Base-by-base conservation (phyloP, 2,329 filamentous ascomycete genomes). In the Ascochyta pisi region DNA sequence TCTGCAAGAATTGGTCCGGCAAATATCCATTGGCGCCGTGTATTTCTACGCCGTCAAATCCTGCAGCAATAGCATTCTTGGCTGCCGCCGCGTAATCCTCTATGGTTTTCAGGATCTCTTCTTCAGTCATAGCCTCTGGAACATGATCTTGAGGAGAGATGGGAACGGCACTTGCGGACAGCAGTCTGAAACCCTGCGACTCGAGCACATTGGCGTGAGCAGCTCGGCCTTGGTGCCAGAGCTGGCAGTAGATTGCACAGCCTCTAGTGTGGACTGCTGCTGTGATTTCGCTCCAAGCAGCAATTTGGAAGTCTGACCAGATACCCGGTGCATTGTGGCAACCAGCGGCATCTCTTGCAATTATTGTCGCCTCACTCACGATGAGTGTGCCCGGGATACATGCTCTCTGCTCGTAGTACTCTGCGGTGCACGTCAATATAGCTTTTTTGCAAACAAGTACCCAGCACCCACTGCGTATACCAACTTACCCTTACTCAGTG, bases 21-120 rank as follows among this genome's bases (percentile, higher is more conserved):
- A 92, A 78, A 66, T 91, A 91, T 3, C 88, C 87, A 61, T 89
- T 87, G 1, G 86, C 85, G 29, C 73, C 78, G 55, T 80, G 77
- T 23, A 81, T 73, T 54, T 80, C 88, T 22, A 90, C 80, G 0
- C 84, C 84, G 63, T 90, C 87, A 59, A 86, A 83, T 0, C 83
- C 83, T 1, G 82, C 83, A 39, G 73, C 68, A 5, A 80, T 71
- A 0, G 79, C 77, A 37, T 76, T 77, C 62, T 75, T 75, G 0
- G 82, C 79, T 4, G 76, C 77, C 0, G 54, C 42, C 5, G 72
- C 75, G 55, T 74, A 79, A 6, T 75, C 73, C 7, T 55, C 19
- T 23, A 78, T 66, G 13, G 66, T 67, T 8, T 60, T 33, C 48
- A 62, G 57, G 16, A 78, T 77, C 24, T 77, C 69, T 7, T 71